Percentiles rank a stretch among this genome's conserved stretches.
Conservation (phyloP, 164 flowering plant species). For the Vitis riparia region DNA sequence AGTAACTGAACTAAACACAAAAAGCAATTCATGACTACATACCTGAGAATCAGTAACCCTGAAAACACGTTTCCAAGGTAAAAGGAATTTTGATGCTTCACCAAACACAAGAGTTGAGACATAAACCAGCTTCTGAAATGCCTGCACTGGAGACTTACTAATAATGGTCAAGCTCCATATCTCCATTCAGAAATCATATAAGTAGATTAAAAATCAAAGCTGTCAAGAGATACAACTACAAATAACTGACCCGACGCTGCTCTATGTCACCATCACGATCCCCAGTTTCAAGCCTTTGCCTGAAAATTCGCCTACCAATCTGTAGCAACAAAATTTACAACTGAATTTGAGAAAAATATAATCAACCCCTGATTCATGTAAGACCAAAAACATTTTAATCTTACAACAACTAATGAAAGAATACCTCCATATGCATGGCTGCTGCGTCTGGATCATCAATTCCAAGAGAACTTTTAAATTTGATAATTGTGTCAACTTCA, state of each 20-base stretch:
- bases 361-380: background rate
- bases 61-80: constrained; percentile 99
- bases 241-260: constrained; percentile 81
- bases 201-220: background rate
- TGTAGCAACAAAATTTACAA: constrained; percentile 26
- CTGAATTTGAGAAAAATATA: background rate
- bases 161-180: constrained; percentile 52
- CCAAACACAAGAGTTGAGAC: constrained; percentile 97
- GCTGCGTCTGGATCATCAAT: constrained; percentile 99
- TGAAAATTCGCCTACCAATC: constrained; percentile 86
- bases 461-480: constrained; percentile 82
- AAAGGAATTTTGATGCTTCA: constrained; percentile 87
- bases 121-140: constrained; percentile 96
- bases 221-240: constrained; percentile 8
- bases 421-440: constrained; percentile 93
- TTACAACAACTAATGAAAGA: background rate
- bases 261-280: constrained; percentile 80
- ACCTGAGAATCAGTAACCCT: constrained; percentile 96
- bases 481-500: constrained; percentile 79
- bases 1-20: constrained; percentile 1
- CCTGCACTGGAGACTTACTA: constrained; percentile 80
- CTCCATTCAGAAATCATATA: background rate
- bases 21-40: constrained; percentile 5
- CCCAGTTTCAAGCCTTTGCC: constrained; percentile 96
- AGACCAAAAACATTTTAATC: background rate